Evolutionary conservation across 192 early-diverging fungal species (phyloP).

Genomic region (Chytriomyces hyalinus): DNA sequence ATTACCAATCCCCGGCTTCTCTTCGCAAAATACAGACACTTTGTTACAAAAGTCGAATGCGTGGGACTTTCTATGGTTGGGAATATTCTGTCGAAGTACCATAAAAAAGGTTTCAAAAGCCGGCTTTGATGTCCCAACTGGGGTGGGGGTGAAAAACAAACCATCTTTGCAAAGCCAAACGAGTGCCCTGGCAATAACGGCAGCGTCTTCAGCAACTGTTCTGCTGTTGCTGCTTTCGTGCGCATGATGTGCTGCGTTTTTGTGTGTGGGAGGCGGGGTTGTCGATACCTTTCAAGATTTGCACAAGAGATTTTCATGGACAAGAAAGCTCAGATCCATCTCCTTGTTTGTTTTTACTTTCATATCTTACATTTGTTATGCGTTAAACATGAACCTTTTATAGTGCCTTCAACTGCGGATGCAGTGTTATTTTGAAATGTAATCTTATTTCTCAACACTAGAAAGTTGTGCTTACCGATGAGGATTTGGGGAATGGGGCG

Average conservation of each 20-base stretch:
- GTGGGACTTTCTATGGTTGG: constrained; percentile 62
- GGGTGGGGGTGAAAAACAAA: neutral
- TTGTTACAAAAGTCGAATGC: constrained; percentile 63
- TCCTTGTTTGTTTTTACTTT: too few species aligned
- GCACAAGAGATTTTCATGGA: too few species aligned
- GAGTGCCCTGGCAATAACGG: constrained; percentile 58
- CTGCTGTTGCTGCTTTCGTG: neutral
- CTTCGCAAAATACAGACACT: constrained; percentile 53
- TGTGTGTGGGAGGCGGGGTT: too few species aligned
- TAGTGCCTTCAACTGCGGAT: too few species aligned
- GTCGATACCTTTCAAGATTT: too few species aligned
- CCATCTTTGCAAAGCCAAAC: constrained; percentile 53
- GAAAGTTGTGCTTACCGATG: too few species aligned
- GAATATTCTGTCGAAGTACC: constrained; percentile 17
- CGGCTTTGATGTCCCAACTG: neutral
- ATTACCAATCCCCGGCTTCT: constrained; percentile 60
- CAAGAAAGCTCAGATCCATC: too few species aligned
- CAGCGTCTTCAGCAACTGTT: constrained; percentile 44
- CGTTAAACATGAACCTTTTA: too few species aligned
- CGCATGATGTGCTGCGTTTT: neutral
- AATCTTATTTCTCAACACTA: too few species aligned
- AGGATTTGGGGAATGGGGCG: too few species aligned
- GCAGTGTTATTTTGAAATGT: too few species aligned
- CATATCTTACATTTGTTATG: too few species aligned
- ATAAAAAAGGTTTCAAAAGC: neutral